Evolutionary conservation across 352 stramenopile species (phyloP), one percentile per base, ranked within the genome.

Genomic region (Achlya hypogyna): DNA sequence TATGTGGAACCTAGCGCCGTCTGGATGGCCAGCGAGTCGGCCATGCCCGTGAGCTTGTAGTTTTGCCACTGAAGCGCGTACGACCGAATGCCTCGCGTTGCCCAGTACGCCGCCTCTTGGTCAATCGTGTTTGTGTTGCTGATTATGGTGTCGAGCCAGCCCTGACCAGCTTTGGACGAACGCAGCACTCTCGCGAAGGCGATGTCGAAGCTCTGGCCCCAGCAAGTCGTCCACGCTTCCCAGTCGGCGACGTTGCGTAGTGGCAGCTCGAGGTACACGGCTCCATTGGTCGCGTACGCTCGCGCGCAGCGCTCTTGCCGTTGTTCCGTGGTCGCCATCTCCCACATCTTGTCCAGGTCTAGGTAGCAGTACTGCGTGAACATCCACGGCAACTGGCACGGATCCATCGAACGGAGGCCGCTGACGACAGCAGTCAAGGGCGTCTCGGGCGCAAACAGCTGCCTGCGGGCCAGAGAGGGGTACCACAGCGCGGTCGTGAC

Each of bases 31-130:
- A 63, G 49, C 35, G 42, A 10, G 18, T 63, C 32, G 10, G 20
- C 10, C 6, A 63, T 28, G 18, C 54, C 54, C 23, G 54, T 27
- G 31, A 63, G 35, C n/a, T 63, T 63, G 27, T 51, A 63, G 16
- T 63, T 63, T 52, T 63, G 54, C 54, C 54, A 63, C 27, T 63
- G 54, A 10, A 63, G 20, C 1, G 23, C 54, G 25, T 28, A 63
- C 20, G 22, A 4, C 18, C 9, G 8, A 5, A 63, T 51, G 3
- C 25, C 18, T 4, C 51, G 54, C 42, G 28, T 12, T 56, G 3
- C n/a, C 54, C 54, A 63, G 27, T 49, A 49, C 4, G 14, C 23
- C 1, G 51, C 54, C 51, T 63, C 54, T 20, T 63, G 14, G 5
- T 25, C 3, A 20, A 63, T 49, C 3, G 54, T 4, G 14, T 51